phyloP scores from a whole-genome alignment of 2,329 filamentous ascomycete genomes.

The Whalleya microplaca region DNA sequence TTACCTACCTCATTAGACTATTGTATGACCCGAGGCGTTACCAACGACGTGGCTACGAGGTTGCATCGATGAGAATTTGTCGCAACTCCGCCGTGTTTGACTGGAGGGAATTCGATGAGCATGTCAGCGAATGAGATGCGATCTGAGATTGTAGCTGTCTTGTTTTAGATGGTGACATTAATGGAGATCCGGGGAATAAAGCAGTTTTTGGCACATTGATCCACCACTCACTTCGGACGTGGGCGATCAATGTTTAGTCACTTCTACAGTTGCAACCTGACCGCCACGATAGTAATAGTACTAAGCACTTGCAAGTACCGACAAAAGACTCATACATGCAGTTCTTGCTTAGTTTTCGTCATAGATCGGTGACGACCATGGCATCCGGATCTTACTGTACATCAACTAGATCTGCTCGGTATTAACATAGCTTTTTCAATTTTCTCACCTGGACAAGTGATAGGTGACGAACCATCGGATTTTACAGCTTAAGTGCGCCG shows the following conservation, averaged over 20 bases:
- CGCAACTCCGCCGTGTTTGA: slow-evolving; percentile 3
- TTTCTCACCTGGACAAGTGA: not conserved
- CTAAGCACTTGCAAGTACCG: not conserved
- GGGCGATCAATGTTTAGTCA: slow-evolving; percentile 1
- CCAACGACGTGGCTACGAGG: not conserved
- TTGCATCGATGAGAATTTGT: slow-evolving; percentile 8
- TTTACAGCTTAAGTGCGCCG: slow-evolving; percentile 2
- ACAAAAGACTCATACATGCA: not conserved
- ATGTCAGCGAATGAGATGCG: slow-evolving; percentile 12
- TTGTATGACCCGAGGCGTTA: not conserved
- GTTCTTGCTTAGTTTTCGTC: too few species aligned
- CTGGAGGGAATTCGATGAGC: not conserved
- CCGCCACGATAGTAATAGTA: not conserved
- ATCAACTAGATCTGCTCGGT: too few species aligned
- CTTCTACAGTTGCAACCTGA: not conserved
- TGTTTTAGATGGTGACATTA: slow-evolving; percentile 12
- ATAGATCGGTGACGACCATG: too few species aligned
- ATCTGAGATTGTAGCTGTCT: slow-evolving; percentile 3
- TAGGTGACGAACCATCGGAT: slow-evolving; percentile 17
- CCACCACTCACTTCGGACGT: not conserved
- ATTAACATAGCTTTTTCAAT: too few species aligned
- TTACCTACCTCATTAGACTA: not conserved
- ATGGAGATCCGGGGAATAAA: slow-evolving; percentile 17
- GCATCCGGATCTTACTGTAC: not conserved
- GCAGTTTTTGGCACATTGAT: slow-evolving; percentile 7